A percentile compares a stretch with the other conserved stretches of the same genome.
These are phyloP conservation scores for Aspergillus kassunensis DNA, from an alignment of 495 filamentous ascomycete species.

Conservation along the genomic window DNA sequence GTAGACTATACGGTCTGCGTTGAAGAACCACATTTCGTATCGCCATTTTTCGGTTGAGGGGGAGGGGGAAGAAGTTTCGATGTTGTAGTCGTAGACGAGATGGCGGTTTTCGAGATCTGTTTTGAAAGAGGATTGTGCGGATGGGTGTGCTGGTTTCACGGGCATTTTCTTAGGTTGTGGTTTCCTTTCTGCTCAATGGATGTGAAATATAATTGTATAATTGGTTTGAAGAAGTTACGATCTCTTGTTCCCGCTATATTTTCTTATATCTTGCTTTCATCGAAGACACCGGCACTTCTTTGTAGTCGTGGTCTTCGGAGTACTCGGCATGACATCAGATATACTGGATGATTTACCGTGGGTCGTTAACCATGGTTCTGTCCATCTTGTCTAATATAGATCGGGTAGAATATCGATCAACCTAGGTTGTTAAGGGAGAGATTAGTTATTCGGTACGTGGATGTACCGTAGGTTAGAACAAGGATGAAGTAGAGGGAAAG, in stretches of 20 bases:
- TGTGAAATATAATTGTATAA: too few species aligned
- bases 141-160: slow-evolving; percentile 15
- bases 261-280: too few species aligned
- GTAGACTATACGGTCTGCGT: slow-evolving; percentile 38
- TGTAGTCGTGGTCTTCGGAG: neutral
- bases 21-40: slow-evolving; percentile 44
- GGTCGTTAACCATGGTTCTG: neutral
- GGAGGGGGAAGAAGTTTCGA: slow-evolving; percentile 17
- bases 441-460: too few species aligned
- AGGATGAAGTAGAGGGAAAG: too few species aligned
- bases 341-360: neutral
- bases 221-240: too few species aligned
- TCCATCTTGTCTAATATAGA: neutral
- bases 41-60: slow-evolving; percentile 40
- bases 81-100: slow-evolving; percentile 39
- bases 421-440: too few species aligned
- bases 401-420: too few species aligned
- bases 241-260: too few species aligned
- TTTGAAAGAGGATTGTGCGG: slow-evolving; percentile 23
- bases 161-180: neutral
- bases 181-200: neutral
- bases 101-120: slow-evolving; percentile 35
- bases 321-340: neutral
- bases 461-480: too few species aligned
- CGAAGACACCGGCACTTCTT: too few species aligned